Evolutionary conservation across 2,329 filamentous ascomycete species (phyloP).

Genomic region (Exophiala oligosperma): DNA sequence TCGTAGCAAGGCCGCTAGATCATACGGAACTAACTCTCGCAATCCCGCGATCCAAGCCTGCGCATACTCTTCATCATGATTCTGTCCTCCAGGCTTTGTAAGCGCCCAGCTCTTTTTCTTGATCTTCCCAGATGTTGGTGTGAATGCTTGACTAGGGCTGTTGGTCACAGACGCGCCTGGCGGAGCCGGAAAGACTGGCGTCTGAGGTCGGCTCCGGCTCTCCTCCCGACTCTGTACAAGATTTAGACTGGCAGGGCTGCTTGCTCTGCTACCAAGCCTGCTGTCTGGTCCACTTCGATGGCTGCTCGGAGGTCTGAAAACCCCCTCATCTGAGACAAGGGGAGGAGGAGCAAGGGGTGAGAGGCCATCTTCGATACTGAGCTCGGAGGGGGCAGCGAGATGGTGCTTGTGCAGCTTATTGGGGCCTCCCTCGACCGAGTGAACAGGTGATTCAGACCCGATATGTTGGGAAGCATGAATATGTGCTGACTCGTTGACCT

Average conservation of each 20-base stretch:
- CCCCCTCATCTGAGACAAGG: constrained; percentile 36
- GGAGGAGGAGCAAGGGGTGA: constrained; percentile 41
- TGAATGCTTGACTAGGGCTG: constrained; percentile 18
- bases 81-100: constrained; percentile 33
- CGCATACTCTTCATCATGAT: constrained; percentile 31
- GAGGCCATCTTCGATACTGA: constrained; percentile 15
- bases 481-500: not conserved
- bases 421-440: not conserved
- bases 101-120: constrained; percentile 49
- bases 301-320: constrained; percentile 40
- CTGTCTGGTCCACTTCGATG: constrained; percentile 35
- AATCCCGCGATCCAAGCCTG: constrained; percentile 61
- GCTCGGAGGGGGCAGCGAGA: constrained; percentile 17
- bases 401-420: constrained; percentile 24
- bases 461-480: not conserved
- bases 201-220: constrained; percentile 29
- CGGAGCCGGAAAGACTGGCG: constrained; percentile 22
- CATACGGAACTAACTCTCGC: constrained; percentile 57
- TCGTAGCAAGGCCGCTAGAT: constrained; percentile 50
- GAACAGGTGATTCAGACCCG: constrained; percentile 9
- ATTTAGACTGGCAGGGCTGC: constrained; percentile 19
- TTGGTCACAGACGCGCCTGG: constrained; percentile 1
- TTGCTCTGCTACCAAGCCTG: constrained; percentile 34
- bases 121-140: constrained; percentile 21
- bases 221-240: constrained; percentile 16